These are phyloP conservation scores for Lichina pygmaea DNA, from an alignment of 495 filamentous ascomycete species.

Conservation along the genomic window DNA sequence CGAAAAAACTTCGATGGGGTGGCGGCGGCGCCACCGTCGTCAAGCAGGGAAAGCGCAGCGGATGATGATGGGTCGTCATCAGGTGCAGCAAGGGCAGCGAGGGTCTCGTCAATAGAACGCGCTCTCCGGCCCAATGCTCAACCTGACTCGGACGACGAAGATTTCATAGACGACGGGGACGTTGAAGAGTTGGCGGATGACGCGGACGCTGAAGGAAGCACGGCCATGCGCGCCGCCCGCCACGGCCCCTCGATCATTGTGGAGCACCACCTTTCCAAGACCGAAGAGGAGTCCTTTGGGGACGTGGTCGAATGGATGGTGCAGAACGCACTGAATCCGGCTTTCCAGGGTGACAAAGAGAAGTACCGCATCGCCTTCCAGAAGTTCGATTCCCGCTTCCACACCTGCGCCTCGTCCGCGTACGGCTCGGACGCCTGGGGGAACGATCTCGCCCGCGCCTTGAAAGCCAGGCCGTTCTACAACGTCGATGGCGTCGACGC, in stretches of 20 bases:
- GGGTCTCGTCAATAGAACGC: not conserved
- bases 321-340: constrained; percentile 39
- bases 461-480: constrained; percentile 35
- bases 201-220: not conserved
- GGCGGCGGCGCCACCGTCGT: no score
- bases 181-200: no score
- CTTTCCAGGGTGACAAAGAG: constrained; percentile 32
- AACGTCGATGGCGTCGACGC: constrained; percentile 7
- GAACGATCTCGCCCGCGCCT: constrained; percentile 29
- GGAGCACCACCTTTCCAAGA: constrained; percentile 33
- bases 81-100: no score
- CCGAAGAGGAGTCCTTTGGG: constrained; percentile 50
- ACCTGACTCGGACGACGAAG: not conserved
- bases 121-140: not conserved
- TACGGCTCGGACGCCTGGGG: constrained; percentile 53
- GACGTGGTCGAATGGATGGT: constrained; percentile 31
- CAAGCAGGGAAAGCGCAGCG: no score
- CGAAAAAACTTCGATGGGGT: no score
- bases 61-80: no score
- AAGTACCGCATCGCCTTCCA: constrained; percentile 45
- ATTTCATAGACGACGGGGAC: not conserved
- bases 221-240: constrained; percentile 2
- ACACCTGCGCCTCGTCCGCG: constrained; percentile 38
- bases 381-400: constrained; percentile 49
- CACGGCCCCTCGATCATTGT: constrained; percentile 45